Conservation (phyloP, 2,329 filamentous ascomycete species). For the Beauveria australis region DNA sequence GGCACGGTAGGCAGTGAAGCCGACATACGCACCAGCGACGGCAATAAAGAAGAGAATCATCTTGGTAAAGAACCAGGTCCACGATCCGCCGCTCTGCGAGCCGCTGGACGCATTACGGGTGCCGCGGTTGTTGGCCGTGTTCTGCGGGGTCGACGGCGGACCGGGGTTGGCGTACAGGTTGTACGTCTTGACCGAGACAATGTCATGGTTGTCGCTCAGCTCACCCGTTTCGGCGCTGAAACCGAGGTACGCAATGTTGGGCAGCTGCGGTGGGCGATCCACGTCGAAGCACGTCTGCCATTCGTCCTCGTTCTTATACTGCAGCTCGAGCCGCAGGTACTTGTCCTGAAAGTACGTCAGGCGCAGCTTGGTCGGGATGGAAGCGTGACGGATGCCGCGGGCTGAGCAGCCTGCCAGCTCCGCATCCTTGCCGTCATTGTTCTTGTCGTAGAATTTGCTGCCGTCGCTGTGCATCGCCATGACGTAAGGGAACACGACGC, state of each 20-base stretch:
- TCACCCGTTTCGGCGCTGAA: conserved; percentile 90
- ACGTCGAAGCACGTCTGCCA: conserved; percentile 88
- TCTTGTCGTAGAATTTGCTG: conserved; percentile 80
- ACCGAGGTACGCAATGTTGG: conserved; percentile 64
- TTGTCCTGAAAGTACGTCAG: conserved; percentile 97
- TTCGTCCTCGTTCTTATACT: conserved; percentile 84
- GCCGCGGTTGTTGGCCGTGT: conserved; percentile 25
- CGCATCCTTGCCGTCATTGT: conserved; percentile 85
- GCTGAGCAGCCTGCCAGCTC: conserved; percentile 95
- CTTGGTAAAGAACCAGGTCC: conserved; percentile 67
- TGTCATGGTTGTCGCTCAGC: conserved; percentile 95
- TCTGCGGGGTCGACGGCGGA: conserved; percentile 27
- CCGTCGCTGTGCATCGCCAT: conserved; percentile 98
- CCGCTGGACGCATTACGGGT: conserved; percentile 24
- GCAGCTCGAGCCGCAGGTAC: conserved; percentile 78
- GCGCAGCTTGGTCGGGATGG: conserved; percentile 72
- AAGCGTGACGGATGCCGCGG: conserved; percentile 74
- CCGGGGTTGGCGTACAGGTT: conserved; percentile 71
- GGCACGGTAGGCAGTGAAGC: conserved; percentile 74
- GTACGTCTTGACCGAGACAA: conserved; percentile 75
- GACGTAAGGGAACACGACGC: conserved; percentile 91
- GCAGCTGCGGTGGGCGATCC: conserved; percentile 64
- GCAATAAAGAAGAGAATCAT: conserved; percentile 65
- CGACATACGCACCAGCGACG: conserved; percentile 69
- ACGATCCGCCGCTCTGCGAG: conserved; percentile 40